Evolutionary conservation across 2,329 filamentous ascomycete species (phyloP), one percentile per base, ranked within the genome.

Genomic region (Colletotrichum trifolii): DNA sequence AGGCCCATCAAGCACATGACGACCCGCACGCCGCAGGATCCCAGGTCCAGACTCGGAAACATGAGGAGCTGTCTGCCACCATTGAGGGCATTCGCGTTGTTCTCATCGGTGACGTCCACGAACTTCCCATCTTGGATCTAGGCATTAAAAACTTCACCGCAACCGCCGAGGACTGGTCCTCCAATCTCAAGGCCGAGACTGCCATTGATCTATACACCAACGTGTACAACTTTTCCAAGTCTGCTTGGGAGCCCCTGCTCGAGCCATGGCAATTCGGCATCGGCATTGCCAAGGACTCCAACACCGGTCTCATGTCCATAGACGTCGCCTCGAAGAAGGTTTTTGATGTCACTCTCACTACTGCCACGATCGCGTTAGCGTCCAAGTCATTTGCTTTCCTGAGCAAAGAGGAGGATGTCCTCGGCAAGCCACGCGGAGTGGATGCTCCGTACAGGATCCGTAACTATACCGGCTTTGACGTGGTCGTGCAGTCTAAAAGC

Each of bases 181-280:
- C 89, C 6, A 91, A 90, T 25, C 84, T 99, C 76, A 94, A 90
- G 72, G 95, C 93, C 0, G 93, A 97, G 73, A 92, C 93, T 0
- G 91, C 88, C n/a, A 89, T 99, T 52, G 93, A 97, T 68, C 93
- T 95, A 69, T 97, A 97, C 77, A 87, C 96, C 71, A 99, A 98
- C 72, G 91, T 99, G 34, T 99, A 97, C 83, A 99, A 99, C 78
- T 99, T 99, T 79, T 96, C 96, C 12, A 99, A 99, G 76, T 99
- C 96, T 0, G 93, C 94, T 4, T 99, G 96, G 96, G 96, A 99
- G 76, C 96, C 96, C 3, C 80, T 99, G 39, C 88, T 99, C 34
- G 96, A 99, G 75, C 96, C 96, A 8, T 99, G 96, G 96, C 89
- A 95, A 69, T 84, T 98, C n/a, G 94, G 94, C 2, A 89, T 99